Conservation (phyloP, 352 stramenopile species). For the Aphanomyces astaci region DNA sequence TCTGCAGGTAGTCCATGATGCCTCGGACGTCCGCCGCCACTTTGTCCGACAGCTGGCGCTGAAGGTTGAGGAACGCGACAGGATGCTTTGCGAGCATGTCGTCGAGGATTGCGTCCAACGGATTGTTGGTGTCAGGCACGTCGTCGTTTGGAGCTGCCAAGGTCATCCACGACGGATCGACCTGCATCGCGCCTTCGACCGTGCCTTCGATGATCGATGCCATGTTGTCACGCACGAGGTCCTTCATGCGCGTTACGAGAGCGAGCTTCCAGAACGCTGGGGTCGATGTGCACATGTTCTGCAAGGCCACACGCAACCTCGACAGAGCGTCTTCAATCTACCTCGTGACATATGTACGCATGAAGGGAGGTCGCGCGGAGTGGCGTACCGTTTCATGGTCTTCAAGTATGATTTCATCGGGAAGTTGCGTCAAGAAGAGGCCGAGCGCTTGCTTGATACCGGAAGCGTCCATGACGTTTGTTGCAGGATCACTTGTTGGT, state of each 20-base stretch:
- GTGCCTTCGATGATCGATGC: not conserved
- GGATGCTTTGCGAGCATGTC: not conserved
- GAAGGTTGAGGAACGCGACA: not conserved
- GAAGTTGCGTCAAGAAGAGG: not conserved
- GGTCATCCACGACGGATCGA: constrained; percentile 15
- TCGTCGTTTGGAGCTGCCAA: not conserved
- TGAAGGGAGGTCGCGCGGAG: not conserved
- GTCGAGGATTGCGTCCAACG: constrained; percentile 4
- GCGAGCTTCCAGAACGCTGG: constrained; percentile 12
- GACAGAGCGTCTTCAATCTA: constrained; percentile 12
- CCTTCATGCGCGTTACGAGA: not conserved
- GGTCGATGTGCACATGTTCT: not conserved
- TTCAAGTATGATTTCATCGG: not conserved
- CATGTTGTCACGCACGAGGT: constrained; percentile 2
- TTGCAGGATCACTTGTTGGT: no score
- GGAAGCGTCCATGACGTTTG: not conserved
- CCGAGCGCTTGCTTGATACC: not conserved
- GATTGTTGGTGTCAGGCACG: no score
- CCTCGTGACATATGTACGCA: not conserved
- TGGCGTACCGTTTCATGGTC: constrained; percentile 8
- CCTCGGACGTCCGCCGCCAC: not conserved
- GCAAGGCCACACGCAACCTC: not conserved
- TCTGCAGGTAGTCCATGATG: constrained; percentile 6
- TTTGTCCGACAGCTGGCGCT: constrained; percentile 1
- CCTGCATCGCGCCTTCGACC: constrained; percentile 7